Evolutionary conservation across 2,329 filamentous ascomycete species (phyloP), one percentile per base, ranked within the genome.

Genomic region (Penicillium sp.): DNA sequence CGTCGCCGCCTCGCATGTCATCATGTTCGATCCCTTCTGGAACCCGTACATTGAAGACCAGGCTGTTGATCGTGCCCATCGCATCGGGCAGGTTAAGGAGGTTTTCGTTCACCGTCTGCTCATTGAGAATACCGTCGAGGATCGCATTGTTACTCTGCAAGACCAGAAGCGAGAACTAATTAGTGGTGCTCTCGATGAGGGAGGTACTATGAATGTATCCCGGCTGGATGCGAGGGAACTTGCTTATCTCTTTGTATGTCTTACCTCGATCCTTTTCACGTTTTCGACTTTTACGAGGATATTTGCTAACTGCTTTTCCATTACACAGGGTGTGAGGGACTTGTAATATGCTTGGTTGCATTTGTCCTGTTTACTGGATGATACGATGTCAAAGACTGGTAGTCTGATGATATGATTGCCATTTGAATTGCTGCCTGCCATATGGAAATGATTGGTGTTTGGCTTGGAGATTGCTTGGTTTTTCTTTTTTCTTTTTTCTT

Each of bases 31-130:
- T 69, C 91, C 91, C 0, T 96, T 95, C 76, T 96, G 91, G 90
- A 97, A 96, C 61, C 92, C 91, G 0, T 96, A 88, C 69, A 88
- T 95, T 46, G 92, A 96, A 75, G 90, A 91, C 73, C 92, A 97
- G 74, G 92, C 92, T 4, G 87, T 96, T 48, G 92, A 96, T 70
- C 88, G 92, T 22, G 90, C 91, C 2, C 88, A 96, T 73, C 88
- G 92, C 10, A 92, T 96, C 63, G 91, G 91, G 0, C 92, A 97
- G 75, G 77, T 80, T 61, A 81, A 82, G 4, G 77, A 85, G 8
- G 92, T 96, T 5, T 82, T 85, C 53, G 88, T 97, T 1, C 91
- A 96, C 69, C 87, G 90, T 4, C 83, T 96, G 25, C 76, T 96
- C 3, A 84, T 93, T 8, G 73, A 85, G 63, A 81, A 84, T 6